Conservation (phyloP, 257 asterid genomes). For the Voacanga thouarsii region DNA sequence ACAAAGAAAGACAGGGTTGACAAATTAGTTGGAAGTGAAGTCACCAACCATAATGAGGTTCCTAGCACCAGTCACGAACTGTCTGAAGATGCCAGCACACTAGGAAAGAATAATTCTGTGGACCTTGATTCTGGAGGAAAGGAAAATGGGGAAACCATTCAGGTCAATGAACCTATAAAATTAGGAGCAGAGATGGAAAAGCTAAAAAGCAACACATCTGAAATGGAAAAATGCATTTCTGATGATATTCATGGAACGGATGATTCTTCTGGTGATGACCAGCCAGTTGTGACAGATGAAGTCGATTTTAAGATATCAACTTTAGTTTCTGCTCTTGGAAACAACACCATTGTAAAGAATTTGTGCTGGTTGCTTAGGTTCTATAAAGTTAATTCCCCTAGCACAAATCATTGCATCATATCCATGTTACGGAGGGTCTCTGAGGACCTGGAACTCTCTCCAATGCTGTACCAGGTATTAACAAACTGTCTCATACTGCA, state of each 20-base stretch:
- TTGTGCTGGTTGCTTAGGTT: constrained; percentile 87
- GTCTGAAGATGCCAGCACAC: constrained; percentile 37
- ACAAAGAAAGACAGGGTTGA: constrained; percentile 43
- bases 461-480: constrained; percentile 93
- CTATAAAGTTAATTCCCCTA: constrained; percentile 72
- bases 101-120: constrained; percentile 31
- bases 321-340: constrained; percentile 74
- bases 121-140: constrained; percentile 28
- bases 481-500: neutral
- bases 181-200: constrained; percentile 15
- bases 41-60: constrained; percentile 34
- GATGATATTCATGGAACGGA: constrained; percentile 47
- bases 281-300: constrained; percentile 52
- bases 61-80: constrained; percentile 36
- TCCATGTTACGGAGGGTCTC: constrained; percentile 65
- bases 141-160: constrained; percentile 34
- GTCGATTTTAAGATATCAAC: constrained; percentile 76
- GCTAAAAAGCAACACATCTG: constrained; percentile 34
- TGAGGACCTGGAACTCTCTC: constrained; percentile 86
- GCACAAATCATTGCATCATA: constrained; percentile 70
- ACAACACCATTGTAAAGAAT: constrained; percentile 58
- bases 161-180: constrained; percentile 35
- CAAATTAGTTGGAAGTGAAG: constrained; percentile 37
- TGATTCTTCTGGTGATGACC: constrained; percentile 74
- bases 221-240: constrained; percentile 33